Conservation (phyloP, 768 basidiomycete species). For the Crepidotus variabilis region DNA sequence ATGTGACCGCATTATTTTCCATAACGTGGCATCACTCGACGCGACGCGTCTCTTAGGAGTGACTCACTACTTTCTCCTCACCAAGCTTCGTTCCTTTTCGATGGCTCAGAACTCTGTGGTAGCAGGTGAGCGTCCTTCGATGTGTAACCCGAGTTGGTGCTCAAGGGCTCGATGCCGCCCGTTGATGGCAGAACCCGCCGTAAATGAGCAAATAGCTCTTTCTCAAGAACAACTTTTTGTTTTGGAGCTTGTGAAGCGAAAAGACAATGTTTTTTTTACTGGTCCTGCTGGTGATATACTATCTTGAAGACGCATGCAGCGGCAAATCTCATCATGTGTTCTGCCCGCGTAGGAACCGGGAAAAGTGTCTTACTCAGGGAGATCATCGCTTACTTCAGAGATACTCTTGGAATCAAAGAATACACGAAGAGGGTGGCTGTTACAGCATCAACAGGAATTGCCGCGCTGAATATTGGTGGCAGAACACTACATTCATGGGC, state of each 20-base stretch:
- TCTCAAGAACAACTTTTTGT: slow-evolving; percentile 39
- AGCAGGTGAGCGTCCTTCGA: no score
- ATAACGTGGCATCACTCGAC: no score
- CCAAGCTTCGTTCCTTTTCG: no score
- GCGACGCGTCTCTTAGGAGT: no score
- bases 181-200: no score
- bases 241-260: slow-evolving; percentile 43
- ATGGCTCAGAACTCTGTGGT: no score
- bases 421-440: slow-evolving; percentile 37
- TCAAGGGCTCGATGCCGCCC: no score
- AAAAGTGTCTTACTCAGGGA: slow-evolving; percentile 68
- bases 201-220: slow-evolving; percentile 13
- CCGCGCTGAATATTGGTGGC: slow-evolving; percentile 70
- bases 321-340: no score
- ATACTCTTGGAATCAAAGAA: slow-evolving; percentile 3
- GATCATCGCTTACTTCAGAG: slow-evolving; percentile 46
- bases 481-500: slow-evolving; percentile 64
- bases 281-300: slow-evolving; percentile 57
- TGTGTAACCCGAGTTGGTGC: no score
- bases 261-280: slow-evolving; percentile 69
- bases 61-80: no score
- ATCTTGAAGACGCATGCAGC: no score
- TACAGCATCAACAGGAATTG: slow-evolving; percentile 65
- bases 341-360: slow-evolving; percentile 60
- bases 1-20: no score